These are phyloP conservation scores for Acanthamoeba healyi DNA, from an alignment of 208 protist species.

Conservation along the genomic window DNA sequence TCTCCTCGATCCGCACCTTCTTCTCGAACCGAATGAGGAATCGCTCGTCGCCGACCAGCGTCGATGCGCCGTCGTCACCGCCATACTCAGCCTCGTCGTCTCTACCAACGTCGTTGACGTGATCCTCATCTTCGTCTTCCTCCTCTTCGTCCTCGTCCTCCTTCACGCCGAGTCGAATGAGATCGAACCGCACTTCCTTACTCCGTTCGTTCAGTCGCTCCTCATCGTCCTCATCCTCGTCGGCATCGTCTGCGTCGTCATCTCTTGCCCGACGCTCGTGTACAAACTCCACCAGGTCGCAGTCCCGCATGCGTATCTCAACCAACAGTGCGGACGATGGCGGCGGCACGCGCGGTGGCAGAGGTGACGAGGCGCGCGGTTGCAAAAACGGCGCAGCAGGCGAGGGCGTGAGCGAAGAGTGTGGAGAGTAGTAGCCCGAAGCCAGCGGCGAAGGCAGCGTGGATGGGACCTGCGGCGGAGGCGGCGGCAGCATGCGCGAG, in stretches of 20 bases:
- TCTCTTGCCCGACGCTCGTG: background rate
- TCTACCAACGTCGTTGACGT: background rate
- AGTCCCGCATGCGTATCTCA: conserved; percentile 19
- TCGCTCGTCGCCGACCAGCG: background rate
- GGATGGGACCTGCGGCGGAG: background rate
- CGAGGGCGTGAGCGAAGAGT: background rate
- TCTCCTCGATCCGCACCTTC: conserved; percentile 38
- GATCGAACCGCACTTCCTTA: background rate
- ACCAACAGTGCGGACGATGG: background rate
- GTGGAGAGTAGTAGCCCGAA: conserved; percentile 32
- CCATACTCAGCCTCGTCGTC: background rate
- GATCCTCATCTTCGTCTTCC: background rate
- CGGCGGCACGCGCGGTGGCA: background rate
- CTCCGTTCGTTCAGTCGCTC: background rate
- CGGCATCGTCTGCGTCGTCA: background rate
- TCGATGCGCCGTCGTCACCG: background rate
- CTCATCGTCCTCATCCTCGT: background rate
- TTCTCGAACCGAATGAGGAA: conserved; percentile 47
- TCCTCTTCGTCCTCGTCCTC: conserved; percentile 13
- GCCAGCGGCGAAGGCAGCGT: conserved; percentile 32
- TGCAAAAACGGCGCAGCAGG: background rate
- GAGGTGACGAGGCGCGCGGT: background rate
- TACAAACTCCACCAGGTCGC: conserved; percentile 43
- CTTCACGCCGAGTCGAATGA: background rate
- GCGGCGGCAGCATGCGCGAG: background rate